Evolutionary conservation across 441 rosid genomes (phyloP).

Genomic region (Pelargonium cotyledonis): DNA sequence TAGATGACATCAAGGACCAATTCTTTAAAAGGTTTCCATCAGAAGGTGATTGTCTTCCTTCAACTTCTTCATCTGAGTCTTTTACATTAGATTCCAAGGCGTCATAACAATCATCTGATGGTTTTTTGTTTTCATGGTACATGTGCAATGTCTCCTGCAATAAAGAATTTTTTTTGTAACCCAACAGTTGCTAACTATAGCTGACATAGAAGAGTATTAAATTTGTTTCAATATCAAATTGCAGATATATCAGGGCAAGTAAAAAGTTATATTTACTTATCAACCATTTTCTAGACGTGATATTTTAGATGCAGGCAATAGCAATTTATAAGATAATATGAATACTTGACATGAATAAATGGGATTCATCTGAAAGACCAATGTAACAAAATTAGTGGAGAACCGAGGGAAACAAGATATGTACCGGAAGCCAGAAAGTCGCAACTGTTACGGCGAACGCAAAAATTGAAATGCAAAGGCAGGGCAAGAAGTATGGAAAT

Average conservation of each 20-base stretch:
- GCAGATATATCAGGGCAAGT: too few species aligned
- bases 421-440: conserved; percentile 2
- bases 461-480: not conserved
- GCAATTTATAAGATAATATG: too few species aligned
- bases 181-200: too few species aligned
- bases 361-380: too few species aligned
- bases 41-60: not conserved
- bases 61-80: not conserved
- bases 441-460: not conserved
- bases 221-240: too few species aligned
- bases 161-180: too few species aligned
- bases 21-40: conserved; percentile 1
- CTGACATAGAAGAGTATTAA: too few species aligned
- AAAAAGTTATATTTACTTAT: too few species aligned
- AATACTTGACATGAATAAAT: too few species aligned
- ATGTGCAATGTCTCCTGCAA: conserved; percentile 5
- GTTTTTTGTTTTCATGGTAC: not conserved
- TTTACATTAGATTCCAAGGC: not conserved
- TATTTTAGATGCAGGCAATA: too few species aligned
- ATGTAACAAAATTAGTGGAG: too few species aligned
- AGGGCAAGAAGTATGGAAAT: conserved; percentile 5
- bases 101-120: not conserved
- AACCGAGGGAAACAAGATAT: not conserved
- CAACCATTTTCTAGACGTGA: too few species aligned
- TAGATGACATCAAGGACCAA: not conserved